Evolutionary conservation across 2,329 filamentous ascomycete genomes (phyloP), one percentile per base, ranked within the genome.

Genomic region (Emmonsiellopsis sp.): DNA sequence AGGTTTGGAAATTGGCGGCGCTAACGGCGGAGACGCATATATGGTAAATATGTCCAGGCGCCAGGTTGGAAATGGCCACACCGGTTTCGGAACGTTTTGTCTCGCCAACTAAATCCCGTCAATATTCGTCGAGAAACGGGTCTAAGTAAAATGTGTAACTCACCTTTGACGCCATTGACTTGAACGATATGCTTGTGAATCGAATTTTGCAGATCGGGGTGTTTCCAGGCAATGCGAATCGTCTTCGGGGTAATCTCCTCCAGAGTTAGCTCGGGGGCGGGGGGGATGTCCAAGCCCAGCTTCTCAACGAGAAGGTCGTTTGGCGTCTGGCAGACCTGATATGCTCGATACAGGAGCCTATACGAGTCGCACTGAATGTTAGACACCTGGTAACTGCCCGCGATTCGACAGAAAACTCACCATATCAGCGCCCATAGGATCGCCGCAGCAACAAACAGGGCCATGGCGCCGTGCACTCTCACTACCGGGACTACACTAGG

Each of bases 1-100:
- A 87, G 0, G 91, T 89, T 65, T 95, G 89, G 63, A 97, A 97
- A 69, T 93, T 94, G 61, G 91, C 89, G 32, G 86, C 82, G 48
- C 92, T 95, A 52, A 96, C 86, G 40, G 92, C 89, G 61, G 96
- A 87, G 52, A 97, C 89, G 56, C 92, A 86, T 31, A 98, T 85
- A 59, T 95, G 94, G 72, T 97, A 97, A 64, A 91, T 94, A 63
- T 88, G 87, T 59, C 86, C 84, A 0, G 93, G 90, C 62, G 86
- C 85, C 7, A 98, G 77, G 40, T 91, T 89, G 34, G 87, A 90
- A 53, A 98, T 90, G 45, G 88, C 91, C 51, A 96, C 90, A n/a
- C 89, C 87, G 0, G 86, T 89, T 67, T 95, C 89, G 60, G 83
- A 80, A 62, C 84, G 83, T 58, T 82, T 84, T 44, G 91, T 89